Base-by-base conservation (phyloP, 257 asterid genomes). In the Paulownia fortunei region DNA sequence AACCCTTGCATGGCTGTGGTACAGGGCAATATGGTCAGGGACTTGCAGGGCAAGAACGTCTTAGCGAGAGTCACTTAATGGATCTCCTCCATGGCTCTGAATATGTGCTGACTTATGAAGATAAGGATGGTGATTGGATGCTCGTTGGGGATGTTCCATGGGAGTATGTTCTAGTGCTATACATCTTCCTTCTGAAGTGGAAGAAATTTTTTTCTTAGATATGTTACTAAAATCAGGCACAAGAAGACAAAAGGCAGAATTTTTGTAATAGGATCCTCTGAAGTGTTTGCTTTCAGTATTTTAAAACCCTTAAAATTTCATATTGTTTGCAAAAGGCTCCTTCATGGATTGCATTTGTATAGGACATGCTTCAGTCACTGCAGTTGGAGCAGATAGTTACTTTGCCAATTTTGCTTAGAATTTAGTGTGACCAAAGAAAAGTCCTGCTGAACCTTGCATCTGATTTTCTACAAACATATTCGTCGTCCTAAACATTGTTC, bases 101-200 rank as follows among this genome's bases (percentile, higher is more conserved):
- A 23, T 90, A 87, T 67, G 93, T 90, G 82, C 89, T 89, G 39
- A 92, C 97, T 0, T 92, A 86, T 34, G 94, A 92, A 84, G 96
- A 90, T 69, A 92, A 90, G 82, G 94, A 92, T 39, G 91, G 92
- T n/a, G 96, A 90, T 18, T 90, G 94, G 98, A 93, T 93, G 98
- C 97, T 93, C 16, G 97, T 93, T 21, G 98, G 98, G 0, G 98
- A 93, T 49, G 96, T 93, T 76, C 98, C 98, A 1, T 92, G 98
- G 96, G 96, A 84, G 98, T 93, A 88, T 69, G 93, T 83, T 59
- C 21, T 37, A 6, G 4, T 69, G 13, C 73, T 47, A 13, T 49
- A 54, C 32, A 4, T 24, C 11, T 54, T 52, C 16, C 24, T 44
- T 54, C 26, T 13, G 37, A 27, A 7, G 3, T 47, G 60, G 34